These are phyloP conservation scores for Chamaenerion angustifolium DNA, from an alignment of 345 rosid species.

Conservation along the genomic window DNA sequence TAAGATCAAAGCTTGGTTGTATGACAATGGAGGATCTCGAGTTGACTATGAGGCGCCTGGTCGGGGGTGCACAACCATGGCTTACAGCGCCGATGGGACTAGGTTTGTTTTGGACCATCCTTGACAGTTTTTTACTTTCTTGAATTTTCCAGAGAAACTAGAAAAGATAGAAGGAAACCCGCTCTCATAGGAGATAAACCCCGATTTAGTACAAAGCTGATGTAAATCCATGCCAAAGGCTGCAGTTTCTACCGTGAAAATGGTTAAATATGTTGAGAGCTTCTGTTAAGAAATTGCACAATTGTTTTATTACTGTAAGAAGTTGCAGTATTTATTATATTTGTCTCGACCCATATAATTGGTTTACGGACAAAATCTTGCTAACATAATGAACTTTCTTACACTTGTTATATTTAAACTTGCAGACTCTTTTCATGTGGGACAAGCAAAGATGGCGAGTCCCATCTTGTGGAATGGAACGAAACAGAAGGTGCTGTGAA, in stretches of 20 bases:
- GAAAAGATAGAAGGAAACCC: too few relatives aligned
- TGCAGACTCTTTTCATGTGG: constrained; percentile 66
- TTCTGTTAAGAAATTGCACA: too few relatives aligned
- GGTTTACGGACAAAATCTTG: too few relatives aligned
- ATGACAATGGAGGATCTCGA: constrained; percentile 66
- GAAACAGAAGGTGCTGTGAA: constrained; percentile 64
- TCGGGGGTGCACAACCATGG: constrained; percentile 69
- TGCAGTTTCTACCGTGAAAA: too few relatives aligned
- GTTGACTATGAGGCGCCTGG: constrained; percentile 93
- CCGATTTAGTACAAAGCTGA: too few relatives aligned
- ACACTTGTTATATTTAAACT: neutral
- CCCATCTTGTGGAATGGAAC: constrained; percentile 68
- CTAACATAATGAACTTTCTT: neutral
- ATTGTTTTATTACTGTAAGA: too few relatives aligned
- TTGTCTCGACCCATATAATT: too few relatives aligned
- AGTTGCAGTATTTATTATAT: too few relatives aligned
- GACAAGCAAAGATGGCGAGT: constrained; percentile 72
- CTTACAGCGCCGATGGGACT: constrained; percentile 81
- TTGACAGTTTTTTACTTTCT: neutral
- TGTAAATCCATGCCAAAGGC: too few relatives aligned
- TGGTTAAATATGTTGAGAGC: too few relatives aligned
- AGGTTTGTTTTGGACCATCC: constrained; percentile 23
- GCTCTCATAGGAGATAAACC: too few relatives aligned
- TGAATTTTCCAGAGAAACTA: too few relatives aligned
- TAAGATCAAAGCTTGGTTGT: constrained; percentile 88